Base-by-base conservation (phyloP, 73 alveolate genomes). In the Paramecium caudatum region DNA sequence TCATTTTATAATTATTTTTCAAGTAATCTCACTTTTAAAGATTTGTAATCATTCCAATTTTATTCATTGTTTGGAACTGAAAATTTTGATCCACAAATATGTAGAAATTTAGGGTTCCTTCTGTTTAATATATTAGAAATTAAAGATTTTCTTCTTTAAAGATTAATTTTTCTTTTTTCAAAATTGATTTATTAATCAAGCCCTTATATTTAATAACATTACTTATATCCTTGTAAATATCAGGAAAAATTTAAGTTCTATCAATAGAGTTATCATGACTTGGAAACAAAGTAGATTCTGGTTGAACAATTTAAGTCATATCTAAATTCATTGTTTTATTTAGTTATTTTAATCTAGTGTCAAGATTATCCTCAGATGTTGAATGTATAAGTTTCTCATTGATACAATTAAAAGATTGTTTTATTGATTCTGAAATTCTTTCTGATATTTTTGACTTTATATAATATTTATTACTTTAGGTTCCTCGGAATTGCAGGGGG, bases 31-130 rank as follows among this genome's bases (percentile, higher is more conserved):
- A 46, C 8, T 46, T 21, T 46, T 3, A 46, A 5, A 1, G 10
- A 13, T 2, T 46, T 46, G 2, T 3, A 46, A 46, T 46, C 8
- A 3, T 46, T 46, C 3, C 61, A 6, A 46, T 46, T 5, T 6
- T 39, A 39, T 55, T 55, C 80, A 55, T 25, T 55, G 30, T 55
- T 55, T 8, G 30, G 16, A 55, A 55, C 80, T 5, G 80, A 43
- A 55, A 55, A 55, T 23, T 55, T 55, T 2, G 80, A 55, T 55
- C 80, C 80, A 55, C 80, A 55, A 23, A 55, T 55, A 55, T 55
- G 80, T 15, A 55, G 30, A 21, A 55, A 55, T 55, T 55, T 55
- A 55, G 80, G 80, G 23, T 55, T 55, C n/a, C 30, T 12, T 55
- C n/a, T 55, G n/a, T 55, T 10, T 17, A 55, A 23, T 5, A 55